These are phyloP conservation scores for Dimargaris cristalligena DNA, from an alignment of 192 early-diverging fungal species.

Conservation along the genomic window DNA sequence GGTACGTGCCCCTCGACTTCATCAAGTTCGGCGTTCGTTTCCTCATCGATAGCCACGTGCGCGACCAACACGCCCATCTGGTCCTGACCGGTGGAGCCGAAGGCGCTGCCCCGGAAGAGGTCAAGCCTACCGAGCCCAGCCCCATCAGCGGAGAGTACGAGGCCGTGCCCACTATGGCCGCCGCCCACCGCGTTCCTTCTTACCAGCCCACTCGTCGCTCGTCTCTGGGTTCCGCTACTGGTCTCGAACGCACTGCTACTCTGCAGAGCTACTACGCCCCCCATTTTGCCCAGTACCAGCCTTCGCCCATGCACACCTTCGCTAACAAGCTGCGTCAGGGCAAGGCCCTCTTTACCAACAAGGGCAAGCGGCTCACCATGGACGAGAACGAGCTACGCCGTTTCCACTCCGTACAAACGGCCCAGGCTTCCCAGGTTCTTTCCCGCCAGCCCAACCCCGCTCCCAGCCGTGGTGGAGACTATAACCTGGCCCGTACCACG, in stretches of 20 bases:
- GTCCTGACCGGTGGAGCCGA: background rate
- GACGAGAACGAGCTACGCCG: slow-evolving; percentile 49
- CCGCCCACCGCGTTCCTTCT: slow-evolving; percentile 29
- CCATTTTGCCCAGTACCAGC: slow-evolving; percentile 30
- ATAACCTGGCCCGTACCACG: slow-evolving; percentile 7
- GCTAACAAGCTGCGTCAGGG: slow-evolving; percentile 27
- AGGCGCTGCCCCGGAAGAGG: background rate
- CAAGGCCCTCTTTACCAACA: slow-evolving; percentile 23
- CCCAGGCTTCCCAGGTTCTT: slow-evolving; percentile 33
- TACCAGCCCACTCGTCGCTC: slow-evolving; percentile 30
- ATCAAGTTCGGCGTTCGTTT: slow-evolving; percentile 56
- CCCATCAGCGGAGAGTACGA: background rate
- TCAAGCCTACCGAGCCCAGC: background rate
- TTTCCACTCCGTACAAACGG: slow-evolving; percentile 53
- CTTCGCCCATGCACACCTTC: slow-evolving; percentile 26
- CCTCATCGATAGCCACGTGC: slow-evolving; percentile 35
- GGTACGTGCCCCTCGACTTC: slow-evolving; percentile 60
- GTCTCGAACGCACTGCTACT: slow-evolving; percentile 40
- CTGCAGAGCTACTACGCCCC: slow-evolving; percentile 46
- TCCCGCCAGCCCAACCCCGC: background rate
- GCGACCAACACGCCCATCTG: slow-evolving; percentile 14
- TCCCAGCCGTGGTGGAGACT: background rate
- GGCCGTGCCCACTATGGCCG: slow-evolving; percentile 16
- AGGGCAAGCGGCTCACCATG: slow-evolving; percentile 40
- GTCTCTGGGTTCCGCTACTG: slow-evolving; percentile 31